These are phyloP conservation scores for Bryum argenteum DNA, from an alignment of 225 moss, liverwort and hornwort species.

Conservation along the genomic window DNA sequence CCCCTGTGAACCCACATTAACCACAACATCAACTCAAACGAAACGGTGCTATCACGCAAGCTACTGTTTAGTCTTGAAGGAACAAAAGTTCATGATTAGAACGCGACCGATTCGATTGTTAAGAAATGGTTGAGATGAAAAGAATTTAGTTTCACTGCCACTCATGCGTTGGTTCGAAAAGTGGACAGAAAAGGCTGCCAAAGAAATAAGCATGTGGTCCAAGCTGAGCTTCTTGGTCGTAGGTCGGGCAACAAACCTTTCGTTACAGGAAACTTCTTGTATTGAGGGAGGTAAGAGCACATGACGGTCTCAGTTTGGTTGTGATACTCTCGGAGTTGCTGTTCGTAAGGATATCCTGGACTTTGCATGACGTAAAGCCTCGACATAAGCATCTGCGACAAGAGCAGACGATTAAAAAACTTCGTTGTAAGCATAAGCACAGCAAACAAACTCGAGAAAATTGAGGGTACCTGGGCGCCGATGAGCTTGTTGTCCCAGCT, in stretches of 20 bases:
- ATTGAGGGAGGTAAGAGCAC: slow-evolving; percentile 62
- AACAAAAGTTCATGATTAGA: not conserved
- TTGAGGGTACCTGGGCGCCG: slow-evolving; percentile 63
- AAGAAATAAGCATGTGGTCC: not conserved
- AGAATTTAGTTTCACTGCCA: not conserved
- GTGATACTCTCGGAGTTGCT: slow-evolving; percentile 50
- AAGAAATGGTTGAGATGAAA: not conserved
- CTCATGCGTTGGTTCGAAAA: not conserved
- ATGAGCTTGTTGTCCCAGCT: slow-evolving; percentile 93
- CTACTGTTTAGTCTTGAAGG: not conserved
- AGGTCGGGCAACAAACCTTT: slow-evolving; percentile 41
- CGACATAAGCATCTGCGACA: slow-evolving; percentile 56
- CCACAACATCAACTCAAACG: not conserved
- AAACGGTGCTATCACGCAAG: not conserved
- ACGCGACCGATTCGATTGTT: not conserved
- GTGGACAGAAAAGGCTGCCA: not conserved
- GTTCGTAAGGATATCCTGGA: slow-evolving; percentile 62
- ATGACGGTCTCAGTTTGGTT: slow-evolving; percentile 61
- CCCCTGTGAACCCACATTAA: slow-evolving; percentile 45
- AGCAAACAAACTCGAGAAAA: not conserved
- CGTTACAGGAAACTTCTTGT: slow-evolving; percentile 49
- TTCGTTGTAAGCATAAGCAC: not conserved
- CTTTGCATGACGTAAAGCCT: slow-evolving; percentile 57
- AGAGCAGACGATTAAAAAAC: not conserved
- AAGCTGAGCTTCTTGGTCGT: not conserved